Base-by-base conservation (phyloP, 192 early-diverging fungal species). In the Lunasporangiospora selenospora region DNA sequence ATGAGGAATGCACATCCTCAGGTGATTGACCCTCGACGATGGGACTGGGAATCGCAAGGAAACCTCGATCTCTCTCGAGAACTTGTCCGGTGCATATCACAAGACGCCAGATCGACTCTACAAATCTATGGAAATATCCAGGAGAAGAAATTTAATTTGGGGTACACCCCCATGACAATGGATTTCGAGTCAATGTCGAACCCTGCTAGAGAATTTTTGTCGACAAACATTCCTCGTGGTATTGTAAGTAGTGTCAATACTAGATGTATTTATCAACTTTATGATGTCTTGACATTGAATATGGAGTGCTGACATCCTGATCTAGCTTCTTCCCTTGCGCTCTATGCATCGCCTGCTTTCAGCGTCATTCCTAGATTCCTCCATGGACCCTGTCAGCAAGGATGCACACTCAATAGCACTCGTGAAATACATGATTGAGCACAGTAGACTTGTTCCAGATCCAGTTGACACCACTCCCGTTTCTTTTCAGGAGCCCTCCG, bases 41-140 rank as follows among this genome's bases (percentile, higher is more conserved):
- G 59, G 69, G 69, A 73, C 24, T 73, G 69, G 69, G 69, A 73
- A 24, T 73, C 69, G 13, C 53, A 58, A 12, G 69, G 69, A 2
- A 45, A 62, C 52, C 26, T 46, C 24, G 69, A 73, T 4, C 41
- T 73, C 1, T 57, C 60, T n/a, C 41, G 49, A 21, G 69, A 73
- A 26, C 26, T 73, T 32, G 19, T 53, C 42, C 60, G 69, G 16
- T 73, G 69, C 47, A 53, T 73, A 11, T 59, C 60, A 0, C 69
- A 73, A 37, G 69, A 73, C 46, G 69, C 69, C 8, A 63, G 62
- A 47, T 44, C 36, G n/a, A 63, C 54, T 1, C 21, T 73, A 6
- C 18, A 16, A 2, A 58, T 63, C 54, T 63, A 63, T 37, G 55
- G 63, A 18, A 73, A 63, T 33, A 73, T 73, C 45, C 19, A 16